Evolutionary conservation across 805 yeast species (phyloP).

Genomic region (Candida ipomoeae): DNA sequence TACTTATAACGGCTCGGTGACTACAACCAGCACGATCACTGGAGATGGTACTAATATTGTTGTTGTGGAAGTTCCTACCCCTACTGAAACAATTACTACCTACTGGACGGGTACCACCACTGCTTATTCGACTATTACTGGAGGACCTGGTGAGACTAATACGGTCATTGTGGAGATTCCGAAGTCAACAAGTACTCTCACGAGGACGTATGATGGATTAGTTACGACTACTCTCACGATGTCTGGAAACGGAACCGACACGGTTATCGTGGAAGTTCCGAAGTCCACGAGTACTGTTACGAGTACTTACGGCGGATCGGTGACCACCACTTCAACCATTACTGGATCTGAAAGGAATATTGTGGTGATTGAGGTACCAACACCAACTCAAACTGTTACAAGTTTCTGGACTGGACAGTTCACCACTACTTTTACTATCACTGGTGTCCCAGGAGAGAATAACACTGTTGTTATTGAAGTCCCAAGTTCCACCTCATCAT

Average conservation of each 20-base stretch:
- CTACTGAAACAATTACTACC: constrained; percentile 9
- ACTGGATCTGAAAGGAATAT: background rate
- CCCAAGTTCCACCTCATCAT: background rate
- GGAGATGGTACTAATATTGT: constrained; percentile 4
- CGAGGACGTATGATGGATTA: background rate
- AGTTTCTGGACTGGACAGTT: background rate
- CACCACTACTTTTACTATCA: background rate
- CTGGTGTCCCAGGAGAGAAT: background rate
- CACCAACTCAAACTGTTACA: background rate
- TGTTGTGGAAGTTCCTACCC: constrained; percentile 11
- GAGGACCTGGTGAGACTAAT: constrained; percentile 3
- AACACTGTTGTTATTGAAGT: background rate
- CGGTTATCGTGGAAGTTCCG: background rate
- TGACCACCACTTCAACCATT: background rate
- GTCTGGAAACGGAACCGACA: background rate
- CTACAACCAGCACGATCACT: background rate
- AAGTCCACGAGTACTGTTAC: background rate
- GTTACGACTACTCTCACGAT: constrained; percentile 2
- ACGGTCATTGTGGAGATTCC: constrained; percentile 14
- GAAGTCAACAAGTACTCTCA: constrained; percentile 4
- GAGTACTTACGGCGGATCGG: background rate
- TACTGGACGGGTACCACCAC: background rate
- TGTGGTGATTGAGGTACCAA: background rate
- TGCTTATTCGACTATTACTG: constrained; percentile 3
- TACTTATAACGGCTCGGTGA: background rate